Evolutionary conservation across 2,329 filamentous ascomycete genomes (phyloP), one percentile per base, ranked within the genome.

Genomic region (Chrysosporium keratinophilum): DNA sequence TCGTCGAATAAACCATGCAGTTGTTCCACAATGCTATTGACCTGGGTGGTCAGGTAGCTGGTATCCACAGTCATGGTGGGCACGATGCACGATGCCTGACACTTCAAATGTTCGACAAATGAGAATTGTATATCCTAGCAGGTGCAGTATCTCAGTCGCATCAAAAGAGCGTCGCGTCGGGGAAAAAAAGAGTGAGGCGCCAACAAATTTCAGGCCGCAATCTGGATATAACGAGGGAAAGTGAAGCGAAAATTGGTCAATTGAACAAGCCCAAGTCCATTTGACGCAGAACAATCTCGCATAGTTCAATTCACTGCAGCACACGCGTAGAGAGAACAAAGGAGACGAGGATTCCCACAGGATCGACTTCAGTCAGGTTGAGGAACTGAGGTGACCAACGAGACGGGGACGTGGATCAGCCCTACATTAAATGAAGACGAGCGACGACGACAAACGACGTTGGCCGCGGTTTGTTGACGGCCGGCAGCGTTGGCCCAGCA

Each of bases 1-100:
- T 98, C 91, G 69, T 98, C 93, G 66, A 96, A 98, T 55, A 97
- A 80, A 60, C 86, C 87, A 72, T 97, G 91, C 57, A 98, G 80
- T 72, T 96, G 89, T 70, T 82, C 82, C 68, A 97, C 89, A 67
- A 95, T 96, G 64, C 81, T 88, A 62, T 88, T 93, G 73, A 98
- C 88, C 80, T 97, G 93, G 70, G 94, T 88, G 63, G 88, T 87
- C 67, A 97, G 78, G 71, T 94, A 94, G 69, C 87, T 88, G 56
- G 90, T 88, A 73, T 96, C 90, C 83, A 96, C 95, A 52, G 68
- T 65, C 70, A 72, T 73, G 37, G 48, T 40, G 41, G 15, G 56
- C 34, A 14, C 49, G 19, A n/a, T 15, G 12, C 11, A 31, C 23
- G 17, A 46, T 17, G 12, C 9, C 19, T 14, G 34, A n/a, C 31